Evolutionary conservation across 139 green algal species (phyloP).

Genomic region (Spirogloea muscicola): DNA sequence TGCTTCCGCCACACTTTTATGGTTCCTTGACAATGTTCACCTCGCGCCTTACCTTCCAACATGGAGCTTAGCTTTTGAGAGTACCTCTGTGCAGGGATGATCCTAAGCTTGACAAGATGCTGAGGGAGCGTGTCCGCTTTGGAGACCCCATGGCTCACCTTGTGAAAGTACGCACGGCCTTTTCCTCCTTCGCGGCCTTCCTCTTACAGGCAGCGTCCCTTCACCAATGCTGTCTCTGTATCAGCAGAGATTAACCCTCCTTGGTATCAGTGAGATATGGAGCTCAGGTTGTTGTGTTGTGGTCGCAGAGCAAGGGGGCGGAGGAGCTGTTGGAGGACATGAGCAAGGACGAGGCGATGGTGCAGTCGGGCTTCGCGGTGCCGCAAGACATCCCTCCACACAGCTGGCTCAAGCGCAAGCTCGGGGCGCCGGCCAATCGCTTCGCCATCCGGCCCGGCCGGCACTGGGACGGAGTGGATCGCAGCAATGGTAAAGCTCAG

Average conservation of each 20-base stretch:
- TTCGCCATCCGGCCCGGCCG: conserved; percentile 87
- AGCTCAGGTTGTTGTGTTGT: too few species aligned
- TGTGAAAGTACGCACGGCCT: conserved; percentile 51
- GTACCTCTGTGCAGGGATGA: conserved; percentile 35
- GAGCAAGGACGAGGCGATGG: conserved; percentile 15
- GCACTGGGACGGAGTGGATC: conserved; percentile 96
- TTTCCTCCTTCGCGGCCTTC: too few species aligned
- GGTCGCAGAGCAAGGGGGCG: neutral
- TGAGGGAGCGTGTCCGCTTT: conserved; percentile 61
- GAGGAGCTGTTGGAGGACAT: conserved; percentile 13
- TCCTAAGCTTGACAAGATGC: conserved; percentile 58
- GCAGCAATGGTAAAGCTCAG: conserved; percentile 75
- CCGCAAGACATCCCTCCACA: conserved; percentile 87
- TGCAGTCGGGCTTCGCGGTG: conserved; percentile 72
- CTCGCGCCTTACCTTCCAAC: too few species aligned
- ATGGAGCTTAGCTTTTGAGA: too few species aligned
- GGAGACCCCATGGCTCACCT: conserved; percentile 88
- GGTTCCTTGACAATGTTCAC: too few species aligned
- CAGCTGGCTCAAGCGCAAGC: conserved; percentile 80
- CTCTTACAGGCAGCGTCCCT: too few species aligned
- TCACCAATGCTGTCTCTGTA: too few species aligned
- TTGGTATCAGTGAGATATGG: too few species aligned
- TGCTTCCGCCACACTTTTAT: too few species aligned
- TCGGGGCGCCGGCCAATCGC: conserved; percentile 75
- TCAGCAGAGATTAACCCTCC: too few species aligned